Percentiles rank a stretch among this genome's conserved stretches.
Evolutionary conservation across 2,329 filamentous ascomycete species (phyloP).

Genomic region (Stylonectria norvegica): DNA sequence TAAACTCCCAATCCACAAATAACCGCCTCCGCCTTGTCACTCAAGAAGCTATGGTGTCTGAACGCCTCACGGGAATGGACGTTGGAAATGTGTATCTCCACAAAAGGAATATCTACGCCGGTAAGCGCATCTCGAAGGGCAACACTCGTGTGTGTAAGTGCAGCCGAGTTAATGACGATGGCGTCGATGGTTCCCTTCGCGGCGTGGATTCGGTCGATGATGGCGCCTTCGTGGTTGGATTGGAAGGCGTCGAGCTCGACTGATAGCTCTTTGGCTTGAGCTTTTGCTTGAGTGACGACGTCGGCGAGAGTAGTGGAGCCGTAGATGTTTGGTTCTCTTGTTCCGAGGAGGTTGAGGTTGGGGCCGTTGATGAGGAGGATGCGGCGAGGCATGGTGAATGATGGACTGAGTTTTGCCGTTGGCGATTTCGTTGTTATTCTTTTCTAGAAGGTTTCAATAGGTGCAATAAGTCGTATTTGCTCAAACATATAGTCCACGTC

Average conservation of each 20-base stretch:
- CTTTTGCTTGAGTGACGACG: conserved; percentile 48
- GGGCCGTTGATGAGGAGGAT: conserved; percentile 79
- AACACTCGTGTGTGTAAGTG: conserved; percentile 72
- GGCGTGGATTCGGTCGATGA: conserved; percentile 70
- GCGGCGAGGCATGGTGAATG: conserved; percentile 33
- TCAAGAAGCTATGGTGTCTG: conserved; percentile 67
- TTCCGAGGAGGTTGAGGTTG: conserved; percentile 77
- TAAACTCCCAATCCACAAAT: conserved; percentile 66
- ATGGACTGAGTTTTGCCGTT: conserved; percentile 1
- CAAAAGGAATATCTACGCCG: conserved; percentile 67
- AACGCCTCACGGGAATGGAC: conserved; percentile 69
- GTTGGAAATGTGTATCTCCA: conserved; percentile 76
- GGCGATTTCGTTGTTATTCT: not conserved
- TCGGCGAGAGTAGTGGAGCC: conserved; percentile 65
- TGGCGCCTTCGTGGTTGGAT: conserved; percentile 73
- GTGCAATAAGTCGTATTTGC: not conserved
- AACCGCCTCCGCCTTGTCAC: conserved; percentile 71
- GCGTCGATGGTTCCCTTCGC: conserved; percentile 58
- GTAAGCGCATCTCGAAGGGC: conserved; percentile 71
- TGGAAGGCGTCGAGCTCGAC: conserved; percentile 59
- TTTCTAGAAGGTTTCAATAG: not conserved
- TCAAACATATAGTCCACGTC: too few relatives aligned
- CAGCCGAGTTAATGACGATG: conserved; percentile 73
- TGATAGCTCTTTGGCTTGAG: conserved; percentile 48
- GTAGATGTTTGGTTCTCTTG: conserved; percentile 70